These are phyloP conservation scores for Eucalyptus curtisii DNA, from an alignment of 345 rosid genomes.

Conservation along the genomic window DNA sequence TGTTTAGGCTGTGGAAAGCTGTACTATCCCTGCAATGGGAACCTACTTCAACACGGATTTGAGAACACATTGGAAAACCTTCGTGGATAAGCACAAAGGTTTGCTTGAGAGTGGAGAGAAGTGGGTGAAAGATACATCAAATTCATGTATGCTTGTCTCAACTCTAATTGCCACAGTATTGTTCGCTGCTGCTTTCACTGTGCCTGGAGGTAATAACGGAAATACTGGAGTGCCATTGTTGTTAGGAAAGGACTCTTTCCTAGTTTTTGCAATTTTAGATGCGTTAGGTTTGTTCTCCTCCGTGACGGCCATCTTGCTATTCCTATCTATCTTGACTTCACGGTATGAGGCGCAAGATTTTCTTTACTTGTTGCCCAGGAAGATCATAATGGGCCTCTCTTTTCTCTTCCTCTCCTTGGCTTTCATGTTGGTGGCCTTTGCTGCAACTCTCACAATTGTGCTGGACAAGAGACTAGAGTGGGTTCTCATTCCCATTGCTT, in stretches of 20 bases:
- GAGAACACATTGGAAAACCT: too few species aligned
- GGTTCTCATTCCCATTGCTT: neutral
- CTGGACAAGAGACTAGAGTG: neutral
- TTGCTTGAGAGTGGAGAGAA: neutral
- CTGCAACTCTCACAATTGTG: neutral
- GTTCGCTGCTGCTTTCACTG: conserved; percentile 18
- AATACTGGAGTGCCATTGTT: conserved; percentile 2
- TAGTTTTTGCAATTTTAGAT: conserved; percentile 10
- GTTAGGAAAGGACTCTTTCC: neutral
- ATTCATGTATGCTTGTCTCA: conserved; percentile 13
- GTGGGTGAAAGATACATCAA: conserved; percentile 8
- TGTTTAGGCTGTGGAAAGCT: too few species aligned
- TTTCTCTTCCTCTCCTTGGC: neutral
- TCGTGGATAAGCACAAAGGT: too few species aligned
- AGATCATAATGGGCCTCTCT: neutral
- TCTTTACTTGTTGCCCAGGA: neutral
- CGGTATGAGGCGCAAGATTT: too few species aligned
- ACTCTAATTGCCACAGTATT: conserved; percentile 17
- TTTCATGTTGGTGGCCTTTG: neutral
- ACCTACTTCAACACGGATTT: too few species aligned
- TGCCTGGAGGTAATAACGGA: conserved; percentile 9
- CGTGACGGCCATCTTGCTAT: neutral
- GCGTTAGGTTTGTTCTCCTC: conserved; percentile 7
- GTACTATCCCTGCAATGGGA: too few species aligned
- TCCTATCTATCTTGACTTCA: neutral